A percentile compares a stretch with the other conserved stretches of the same genome.
phyloP scores from a whole-genome alignment of 331 rosid species.

The Spiraea crenata region DNA sequence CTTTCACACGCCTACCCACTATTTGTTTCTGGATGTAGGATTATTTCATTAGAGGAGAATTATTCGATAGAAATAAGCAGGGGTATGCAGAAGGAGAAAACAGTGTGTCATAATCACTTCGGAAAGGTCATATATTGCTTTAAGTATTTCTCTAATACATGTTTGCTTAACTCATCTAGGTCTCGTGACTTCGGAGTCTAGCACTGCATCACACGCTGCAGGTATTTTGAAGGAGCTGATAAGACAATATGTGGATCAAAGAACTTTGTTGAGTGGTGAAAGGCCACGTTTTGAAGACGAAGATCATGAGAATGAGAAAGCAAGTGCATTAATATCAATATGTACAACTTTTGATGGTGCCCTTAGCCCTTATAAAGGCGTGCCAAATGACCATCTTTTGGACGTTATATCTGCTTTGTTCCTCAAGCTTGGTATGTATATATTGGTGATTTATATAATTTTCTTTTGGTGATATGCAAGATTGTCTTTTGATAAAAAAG shows the following conservation, averaged over 20 bases:
- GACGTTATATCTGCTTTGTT: slow-evolving; percentile 68
- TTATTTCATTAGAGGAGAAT: too few relatives aligned
- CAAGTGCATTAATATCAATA: slow-evolving; percentile 45
- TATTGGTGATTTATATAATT: neutral
- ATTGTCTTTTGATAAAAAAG: neutral
- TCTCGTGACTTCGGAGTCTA: slow-evolving; percentile 61
- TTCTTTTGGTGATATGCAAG: neutral
- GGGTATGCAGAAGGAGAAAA: too few relatives aligned
- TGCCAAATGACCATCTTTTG: slow-evolving; percentile 61
- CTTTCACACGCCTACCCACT: too few relatives aligned
- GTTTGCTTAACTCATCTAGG: slow-evolving; percentile 48
- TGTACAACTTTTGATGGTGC: slow-evolving; percentile 62
- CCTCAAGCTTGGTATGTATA: slow-evolving; percentile 65
- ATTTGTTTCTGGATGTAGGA: too few relatives aligned
- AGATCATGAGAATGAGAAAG: slow-evolving; percentile 40
- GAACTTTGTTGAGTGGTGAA: slow-evolving; percentile 28
- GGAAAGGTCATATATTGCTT: neutral
- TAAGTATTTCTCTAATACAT: slow-evolving; percentile 32
- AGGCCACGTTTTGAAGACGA: slow-evolving; percentile 35
- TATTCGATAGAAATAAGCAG: too few relatives aligned
- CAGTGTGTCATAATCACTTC: too few relatives aligned
- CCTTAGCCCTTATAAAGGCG: slow-evolving; percentile 50
- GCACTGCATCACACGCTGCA: slow-evolving; percentile 64
- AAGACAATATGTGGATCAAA: slow-evolving; percentile 38
- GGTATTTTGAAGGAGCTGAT: slow-evolving; percentile 61